Evolutionary conservation across 257 asterid genomes (phyloP).

Genomic region (Solanum piurae): DNA sequence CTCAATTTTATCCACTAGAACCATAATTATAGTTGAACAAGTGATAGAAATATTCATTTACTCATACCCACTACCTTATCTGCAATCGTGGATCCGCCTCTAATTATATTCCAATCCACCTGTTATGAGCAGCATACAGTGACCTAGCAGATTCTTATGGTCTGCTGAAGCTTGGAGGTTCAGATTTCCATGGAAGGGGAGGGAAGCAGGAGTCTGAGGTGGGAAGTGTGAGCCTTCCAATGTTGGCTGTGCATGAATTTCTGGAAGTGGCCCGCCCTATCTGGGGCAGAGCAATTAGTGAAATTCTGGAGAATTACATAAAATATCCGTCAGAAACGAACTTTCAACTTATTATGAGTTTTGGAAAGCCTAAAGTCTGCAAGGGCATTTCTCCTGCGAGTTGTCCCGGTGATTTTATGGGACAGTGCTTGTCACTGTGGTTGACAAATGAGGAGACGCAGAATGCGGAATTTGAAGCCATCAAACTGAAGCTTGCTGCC

Average conservation of each 20-base stretch:
- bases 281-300: slow-evolving; percentile 61
- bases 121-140: slow-evolving; percentile 48
- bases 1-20: background rate
- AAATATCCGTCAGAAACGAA: slow-evolving; percentile 56
- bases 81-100: background rate
- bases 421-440: slow-evolving; percentile 46
- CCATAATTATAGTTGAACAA: background rate
- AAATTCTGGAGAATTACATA: slow-evolving; percentile 41
- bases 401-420: slow-evolving; percentile 39
- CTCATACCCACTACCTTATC: background rate
- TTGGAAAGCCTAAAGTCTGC: slow-evolving; percentile 23
- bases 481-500: slow-evolving; percentile 37
- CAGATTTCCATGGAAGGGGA: slow-evolving; percentile 87
- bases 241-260: slow-evolving; percentile 56
- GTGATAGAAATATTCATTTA: background rate
- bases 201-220: slow-evolving; percentile 84
- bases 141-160: slow-evolving; percentile 67
- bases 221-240: slow-evolving; percentile 66
- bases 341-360: slow-evolving; percentile 43
- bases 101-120: background rate
- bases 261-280: slow-evolving; percentile 82
- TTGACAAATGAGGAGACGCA: slow-evolving; percentile 64
- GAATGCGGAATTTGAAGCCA: slow-evolving; percentile 41
- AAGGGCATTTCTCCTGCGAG: slow-evolving; percentile 11
- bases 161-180: slow-evolving; percentile 90